Conservation (phyloP, 2,329 filamentous ascomycete species). For the Parafenestella ontariensis region DNA sequence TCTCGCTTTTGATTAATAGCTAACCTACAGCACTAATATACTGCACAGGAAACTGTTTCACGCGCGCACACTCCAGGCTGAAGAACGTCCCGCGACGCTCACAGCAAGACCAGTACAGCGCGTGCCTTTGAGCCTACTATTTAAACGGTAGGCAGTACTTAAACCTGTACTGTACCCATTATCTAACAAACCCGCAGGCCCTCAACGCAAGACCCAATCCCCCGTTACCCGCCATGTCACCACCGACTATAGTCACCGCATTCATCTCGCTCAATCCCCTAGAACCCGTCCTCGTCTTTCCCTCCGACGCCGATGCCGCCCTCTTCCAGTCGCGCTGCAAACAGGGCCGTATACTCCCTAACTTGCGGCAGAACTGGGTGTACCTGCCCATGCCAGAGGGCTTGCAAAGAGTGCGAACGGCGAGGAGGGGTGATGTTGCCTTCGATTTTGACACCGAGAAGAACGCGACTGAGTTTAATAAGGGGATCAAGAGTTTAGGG, state of each 20-base stretch:
- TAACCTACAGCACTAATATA: conserved; percentile 2
- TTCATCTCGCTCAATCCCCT: conserved; percentile 30
- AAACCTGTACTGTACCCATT: background rate
- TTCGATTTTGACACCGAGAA: conserved; percentile 28
- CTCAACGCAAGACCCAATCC: background rate
- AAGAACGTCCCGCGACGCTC: background rate
- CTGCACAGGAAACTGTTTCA: background rate
- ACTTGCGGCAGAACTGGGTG: conserved; percentile 22
- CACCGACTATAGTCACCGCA: conserved; percentile 8
- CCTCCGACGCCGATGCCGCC: conserved; percentile 15
- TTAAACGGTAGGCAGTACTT: background rate
- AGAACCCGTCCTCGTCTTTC: conserved; percentile 32
- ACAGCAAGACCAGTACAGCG: background rate
- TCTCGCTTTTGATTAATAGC: background rate
- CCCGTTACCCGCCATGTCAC: conserved; percentile 1
- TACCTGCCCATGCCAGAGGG: conserved; percentile 30
- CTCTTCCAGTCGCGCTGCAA: conserved; percentile 27
- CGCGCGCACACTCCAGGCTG: background rate
- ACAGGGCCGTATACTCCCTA: conserved; percentile 25
- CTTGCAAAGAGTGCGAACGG: conserved; percentile 24
- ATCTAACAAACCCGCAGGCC: background rate
- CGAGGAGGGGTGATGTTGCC: conserved; percentile 21
- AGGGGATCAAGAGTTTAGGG: conserved; percentile 20
- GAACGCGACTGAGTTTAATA: conserved; percentile 21
- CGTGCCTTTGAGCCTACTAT: background rate